Conservation (phyloP, 2,329 filamentous ascomycete species). For the Exserohilum turcica region DNA sequence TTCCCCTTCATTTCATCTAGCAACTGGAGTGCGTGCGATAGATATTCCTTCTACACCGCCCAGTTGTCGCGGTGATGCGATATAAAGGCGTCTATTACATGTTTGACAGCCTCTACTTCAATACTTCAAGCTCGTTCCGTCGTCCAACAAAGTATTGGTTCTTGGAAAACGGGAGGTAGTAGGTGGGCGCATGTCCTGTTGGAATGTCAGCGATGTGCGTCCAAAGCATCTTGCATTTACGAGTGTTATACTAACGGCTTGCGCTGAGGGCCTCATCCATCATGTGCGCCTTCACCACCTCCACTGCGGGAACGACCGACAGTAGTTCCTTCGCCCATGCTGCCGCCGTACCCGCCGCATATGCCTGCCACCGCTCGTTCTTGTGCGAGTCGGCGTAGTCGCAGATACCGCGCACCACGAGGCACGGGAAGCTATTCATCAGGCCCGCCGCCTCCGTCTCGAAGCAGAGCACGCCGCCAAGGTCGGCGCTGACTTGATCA, state of each 20-base stretch:
- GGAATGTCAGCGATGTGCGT: too few species aligned
- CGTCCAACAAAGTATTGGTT: too few species aligned
- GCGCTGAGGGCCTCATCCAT: background rate
- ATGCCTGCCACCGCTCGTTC: slow-evolving; percentile 4
- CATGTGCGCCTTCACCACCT: background rate
- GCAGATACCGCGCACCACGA: slow-evolving; percentile 5
- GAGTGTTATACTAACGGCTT: too few species aligned
- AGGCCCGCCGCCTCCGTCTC: slow-evolving; percentile 4
- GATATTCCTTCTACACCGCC: background rate
- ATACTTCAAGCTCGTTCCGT: too few species aligned
- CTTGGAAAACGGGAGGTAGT: too few species aligned
- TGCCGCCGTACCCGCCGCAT: background rate
- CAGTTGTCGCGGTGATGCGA: too few species aligned
- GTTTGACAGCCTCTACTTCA: too few species aligned
- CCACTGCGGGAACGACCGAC: background rate
- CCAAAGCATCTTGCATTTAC: too few species aligned
- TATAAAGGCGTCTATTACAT: background rate
- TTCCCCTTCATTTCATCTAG: background rate
- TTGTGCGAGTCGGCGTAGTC: slow-evolving; percentile 8
- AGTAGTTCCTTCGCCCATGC: slow-evolving; percentile 2
- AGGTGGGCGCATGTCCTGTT: too few species aligned
- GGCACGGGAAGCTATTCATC: slow-evolving; percentile 2
- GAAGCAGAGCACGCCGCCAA: background rate
- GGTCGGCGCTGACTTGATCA: slow-evolving; percentile 38
- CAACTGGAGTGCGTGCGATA: background rate